Base-by-base conservation (phyloP, 1,139 yeast genomes). In the Diutina neorugosa region DNA sequence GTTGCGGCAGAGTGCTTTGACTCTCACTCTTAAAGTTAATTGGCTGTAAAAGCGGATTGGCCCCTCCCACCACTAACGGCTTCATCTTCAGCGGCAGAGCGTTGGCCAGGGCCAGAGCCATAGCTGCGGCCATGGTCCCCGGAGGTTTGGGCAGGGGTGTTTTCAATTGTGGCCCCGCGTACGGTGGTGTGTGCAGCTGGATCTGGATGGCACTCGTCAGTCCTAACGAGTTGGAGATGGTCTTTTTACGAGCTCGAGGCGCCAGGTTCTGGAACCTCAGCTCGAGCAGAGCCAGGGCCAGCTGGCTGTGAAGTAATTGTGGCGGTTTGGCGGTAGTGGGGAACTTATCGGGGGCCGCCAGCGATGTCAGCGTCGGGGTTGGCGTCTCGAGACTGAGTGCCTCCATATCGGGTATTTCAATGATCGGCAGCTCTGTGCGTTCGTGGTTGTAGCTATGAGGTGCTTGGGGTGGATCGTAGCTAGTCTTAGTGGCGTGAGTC, bases 21-120 rank as follows among this genome's bases (percentile, higher is more conserved):
- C 20, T 42, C 4, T 46, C 50, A 11, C 16, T 47, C 56, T 77
- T 76, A 57, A 74, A 75, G 61, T 82, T 82, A 53, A 82, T 75
- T 0, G 88, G 87, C 58, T 81, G 86, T 53, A 82, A 67, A 47
- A 82, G 65, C 4, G 84, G 81, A 56, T 71, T 74, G 18, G 71
- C 61, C 57, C 65, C 40, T n/a, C 27, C 65, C 31, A 74, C 61
- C 37, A 74, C 77, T 25, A 78, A 65, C 2, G 84, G 82, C 59
- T 79, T 77, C 84, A 80, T 80, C 59, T 77, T 77, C 0, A 81
- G 72, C 2, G 82, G 80, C 1, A 27, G 40, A n/a, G 50, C 37
- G 2, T 27, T 27, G 8, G 34, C 31, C 48, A 44, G 48, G 3
- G 31, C 31, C 19, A 23, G 34, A n/a, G 43, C 43, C 48, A 44